phyloP scores from a whole-genome alignment of 2,329 filamentous ascomycete species.

The Sclerotinia trifoliorum region DNA sequence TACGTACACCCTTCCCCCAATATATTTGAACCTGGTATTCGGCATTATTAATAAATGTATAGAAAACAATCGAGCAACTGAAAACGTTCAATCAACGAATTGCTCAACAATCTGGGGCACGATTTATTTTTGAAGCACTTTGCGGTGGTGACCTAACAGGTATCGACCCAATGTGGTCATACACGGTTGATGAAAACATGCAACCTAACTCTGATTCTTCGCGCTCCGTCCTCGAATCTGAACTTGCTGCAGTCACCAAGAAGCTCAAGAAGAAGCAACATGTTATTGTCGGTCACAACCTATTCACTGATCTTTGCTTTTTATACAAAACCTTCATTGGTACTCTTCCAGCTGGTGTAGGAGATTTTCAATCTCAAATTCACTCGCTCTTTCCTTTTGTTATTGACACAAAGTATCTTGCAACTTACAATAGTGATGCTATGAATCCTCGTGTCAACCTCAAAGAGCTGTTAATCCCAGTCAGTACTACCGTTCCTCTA shows the following conservation, averaged over 20 bases:
- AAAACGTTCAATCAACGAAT: slow-evolving; percentile 17
- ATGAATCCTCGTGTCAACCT: slow-evolving; percentile 48
- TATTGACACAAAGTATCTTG: slow-evolving; percentile 61
- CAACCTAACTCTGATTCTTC: background rate
- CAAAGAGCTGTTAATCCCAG: slow-evolving; percentile 47
- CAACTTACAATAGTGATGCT: slow-evolving; percentile 37
- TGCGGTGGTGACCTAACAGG: slow-evolving; percentile 35
- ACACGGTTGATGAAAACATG: slow-evolving; percentile 21
- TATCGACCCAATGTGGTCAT: slow-evolving; percentile 42
- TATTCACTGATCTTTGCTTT: slow-evolving; percentile 63
- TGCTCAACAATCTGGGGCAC: slow-evolving; percentile 28
- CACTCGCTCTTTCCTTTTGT: slow-evolving; percentile 50
- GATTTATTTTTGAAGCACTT: slow-evolving; percentile 40
- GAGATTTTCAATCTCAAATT: slow-evolving; percentile 52
- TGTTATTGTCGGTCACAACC: slow-evolving; percentile 62
- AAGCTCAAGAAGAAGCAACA: slow-evolving; percentile 38
- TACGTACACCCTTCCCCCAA: background rate
- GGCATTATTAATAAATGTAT: background rate
- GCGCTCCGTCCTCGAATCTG: slow-evolving; percentile 30
- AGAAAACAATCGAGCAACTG: slow-evolving; percentile 17
- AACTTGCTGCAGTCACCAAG: slow-evolving; percentile 29
- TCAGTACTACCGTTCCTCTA: background rate
- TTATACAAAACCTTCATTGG: slow-evolving; percentile 63
- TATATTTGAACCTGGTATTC: background rate
- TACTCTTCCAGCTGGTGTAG: slow-evolving; percentile 51